Evolutionary conservation across 805 yeast species (phyloP), one percentile per base, ranked within the genome.

Genomic region (Metschnikowia lachancei): DNA sequence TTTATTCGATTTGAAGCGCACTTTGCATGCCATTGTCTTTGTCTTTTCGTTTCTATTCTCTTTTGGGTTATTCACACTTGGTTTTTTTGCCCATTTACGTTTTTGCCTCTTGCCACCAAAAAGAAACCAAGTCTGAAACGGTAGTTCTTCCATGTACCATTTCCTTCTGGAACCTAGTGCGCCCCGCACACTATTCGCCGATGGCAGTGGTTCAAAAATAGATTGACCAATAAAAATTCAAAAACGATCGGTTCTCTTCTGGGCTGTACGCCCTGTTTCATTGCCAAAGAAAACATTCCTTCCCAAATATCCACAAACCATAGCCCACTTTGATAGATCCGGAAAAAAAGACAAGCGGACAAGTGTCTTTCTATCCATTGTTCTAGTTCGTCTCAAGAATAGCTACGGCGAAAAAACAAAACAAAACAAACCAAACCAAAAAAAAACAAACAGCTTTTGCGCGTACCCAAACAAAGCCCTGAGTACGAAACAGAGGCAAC

Each of bases 251-350:
- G 33, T 26, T 19, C 41, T 43, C 41, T 24, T 36, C 29, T 43
- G 46, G 41, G 46, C 46, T 24, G 36, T 33, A 36, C 41, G 20
- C 46, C 37, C 46, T 24, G 46, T 43, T 43, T 43, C 46, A 43
- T 35, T 22, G 22, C 33, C 7, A 22, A 10, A 8, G 36, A 42
- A 29, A 20, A 30, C 32, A 19, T 28, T 32, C 45, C 40, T 16
- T 12, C 16, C 18, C 35, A 11, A 20, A 26, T 12, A 9, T 22
- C 11, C 32, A 29, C 9, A 14, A 5, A 26, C 40, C 46, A 43
- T 31, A 43, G 46, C 46, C 46, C 37, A 29, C 30, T 36, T 19
- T 26, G 46, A 43, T 43, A 36, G 18, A 29, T 17, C 19, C 46
- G 46, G 46, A 43, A 43, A 43, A n/a, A 34, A 41, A 36, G 20